A percentile compares a stretch with the other conserved stretches of the same genome.
Conservation (phyloP, 129 eudicot species). For the Flaveria linearis region DNA sequence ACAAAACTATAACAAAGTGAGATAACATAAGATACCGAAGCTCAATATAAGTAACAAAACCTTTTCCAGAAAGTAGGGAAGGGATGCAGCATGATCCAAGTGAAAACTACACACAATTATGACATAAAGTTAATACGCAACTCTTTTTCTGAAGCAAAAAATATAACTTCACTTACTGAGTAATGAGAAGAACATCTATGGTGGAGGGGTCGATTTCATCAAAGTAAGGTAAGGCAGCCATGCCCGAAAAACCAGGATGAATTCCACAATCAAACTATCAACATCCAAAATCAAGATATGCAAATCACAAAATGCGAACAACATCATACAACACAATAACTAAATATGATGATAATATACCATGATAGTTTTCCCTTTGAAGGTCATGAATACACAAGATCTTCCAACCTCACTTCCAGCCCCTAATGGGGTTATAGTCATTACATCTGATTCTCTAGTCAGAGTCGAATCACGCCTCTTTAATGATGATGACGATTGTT, state of each 20-base stretch:
- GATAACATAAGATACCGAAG: slow-evolving; percentile 1
- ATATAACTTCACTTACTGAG: slow-evolving; percentile 53
- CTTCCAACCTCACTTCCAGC: slow-evolving; percentile 98
- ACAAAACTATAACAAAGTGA: background rate
- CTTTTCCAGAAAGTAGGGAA: slow-evolving; percentile 96
- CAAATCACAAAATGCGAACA: background rate
- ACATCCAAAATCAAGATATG: background rate
- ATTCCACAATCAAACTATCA: slow-evolving; percentile 94
- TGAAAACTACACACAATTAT: slow-evolving; percentile 75
- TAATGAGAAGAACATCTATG: slow-evolving; percentile 85
- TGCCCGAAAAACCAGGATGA: slow-evolving; percentile 96
- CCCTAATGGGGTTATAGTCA: slow-evolving; percentile 82
- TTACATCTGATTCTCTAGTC: slow-evolving; percentile 73
- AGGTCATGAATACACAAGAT: slow-evolving; percentile 90
- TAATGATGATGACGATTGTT: slow-evolving; percentile 41
- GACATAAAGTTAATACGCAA: background rate
- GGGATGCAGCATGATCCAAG: slow-evolving; percentile 99
- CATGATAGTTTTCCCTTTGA: slow-evolving; percentile 87
- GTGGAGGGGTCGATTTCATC: slow-evolving; percentile 95
- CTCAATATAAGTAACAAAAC: slow-evolving; percentile 38
- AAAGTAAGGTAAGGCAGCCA: slow-evolving; percentile 98
- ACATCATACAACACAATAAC: background rate
- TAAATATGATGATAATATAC: slow-evolving; percentile 27
- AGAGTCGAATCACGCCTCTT: slow-evolving; percentile 64
- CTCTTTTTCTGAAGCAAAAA: slow-evolving; percentile 2